A percentile compares a stretch with the other conserved stretches of the same genome.
Evolutionary conservation across 129 eudicot genomes (phyloP).

Genomic region (Flaveria robusta): DNA sequence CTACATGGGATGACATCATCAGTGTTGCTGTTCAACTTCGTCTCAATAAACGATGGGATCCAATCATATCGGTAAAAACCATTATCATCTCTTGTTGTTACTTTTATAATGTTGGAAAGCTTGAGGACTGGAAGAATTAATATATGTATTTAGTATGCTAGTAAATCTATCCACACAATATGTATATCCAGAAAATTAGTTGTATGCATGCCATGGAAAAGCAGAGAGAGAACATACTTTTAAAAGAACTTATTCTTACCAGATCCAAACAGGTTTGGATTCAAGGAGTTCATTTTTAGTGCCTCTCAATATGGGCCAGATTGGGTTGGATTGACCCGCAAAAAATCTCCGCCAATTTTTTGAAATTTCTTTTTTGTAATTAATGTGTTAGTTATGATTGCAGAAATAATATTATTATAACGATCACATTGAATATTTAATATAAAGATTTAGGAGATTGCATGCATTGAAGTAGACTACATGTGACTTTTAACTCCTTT

Average conservation of each 20-base stretch:
- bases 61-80: slow-evolving; percentile 50
- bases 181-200: not conserved
- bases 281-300: not conserved
- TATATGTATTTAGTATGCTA: not conserved
- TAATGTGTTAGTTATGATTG: not conserved
- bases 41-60: slow-evolving; percentile 67
- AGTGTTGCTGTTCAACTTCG: slow-evolving; percentile 80
- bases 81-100: slow-evolving; percentile 4
- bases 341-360: not conserved
- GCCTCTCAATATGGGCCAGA: not conserved
- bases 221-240: not conserved
- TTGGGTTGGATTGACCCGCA: not conserved
- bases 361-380: not conserved
- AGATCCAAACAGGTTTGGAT: not conserved
- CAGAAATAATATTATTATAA: not conserved
- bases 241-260: not conserved
- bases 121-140: slow-evolving; percentile 4
- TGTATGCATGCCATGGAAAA: not conserved
- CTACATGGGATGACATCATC: slow-evolving; percentile 78
- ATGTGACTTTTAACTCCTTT: not conserved
- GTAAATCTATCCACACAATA: not conserved
- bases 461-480: not conserved
- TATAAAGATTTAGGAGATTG: not conserved
- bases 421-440: not conserved
- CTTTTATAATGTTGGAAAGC: not conserved